Evolutionary conservation across 176 grass and related monocot species (phyloP).

Genomic region (Zoysia pacifica): DNA sequence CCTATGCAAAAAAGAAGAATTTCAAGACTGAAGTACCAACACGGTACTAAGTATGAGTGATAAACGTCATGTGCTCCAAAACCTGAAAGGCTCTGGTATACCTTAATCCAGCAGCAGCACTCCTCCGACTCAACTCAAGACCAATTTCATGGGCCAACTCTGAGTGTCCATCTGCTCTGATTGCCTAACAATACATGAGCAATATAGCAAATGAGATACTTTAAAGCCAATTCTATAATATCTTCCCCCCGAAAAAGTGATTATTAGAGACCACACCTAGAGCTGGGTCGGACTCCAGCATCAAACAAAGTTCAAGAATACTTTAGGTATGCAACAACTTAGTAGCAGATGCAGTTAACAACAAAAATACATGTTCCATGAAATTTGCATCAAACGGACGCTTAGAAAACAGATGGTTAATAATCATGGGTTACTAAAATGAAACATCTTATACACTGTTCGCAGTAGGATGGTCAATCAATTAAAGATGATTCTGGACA

Average conservation of each 20-base stretch:
- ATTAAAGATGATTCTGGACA: conserved; percentile 10
- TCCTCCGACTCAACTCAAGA: conserved; percentile 66
- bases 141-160: conserved; percentile 73
- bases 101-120: conserved; percentile 70
- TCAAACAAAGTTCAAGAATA: conserved; percentile 26
- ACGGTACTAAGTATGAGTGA: background rate
- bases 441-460: background rate
- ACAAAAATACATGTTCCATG: background rate
- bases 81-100: conserved; percentile 13
- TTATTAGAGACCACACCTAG: background rate
- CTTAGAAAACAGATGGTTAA: background rate
- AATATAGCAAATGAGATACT: background rate
- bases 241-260: background rate
- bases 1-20: conserved; percentile 31
- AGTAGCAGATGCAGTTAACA: background rate
- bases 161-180: conserved; percentile 71
- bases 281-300: background rate
- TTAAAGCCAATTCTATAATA: background rate
- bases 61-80: background rate
- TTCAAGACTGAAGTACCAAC: conserved; percentile 23
- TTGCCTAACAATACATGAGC: conserved; percentile 51
- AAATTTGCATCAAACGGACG: background rate
- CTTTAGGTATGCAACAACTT: conserved; percentile 1
- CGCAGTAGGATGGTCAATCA: background rate
- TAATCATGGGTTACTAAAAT: background rate